A percentile compares a stretch with the other conserved stretches of the same genome.
These are phyloP conservation scores for Abrus pulchellus DNA, from an alignment of 306 rosid genomes.

Conservation along the genomic window DNA sequence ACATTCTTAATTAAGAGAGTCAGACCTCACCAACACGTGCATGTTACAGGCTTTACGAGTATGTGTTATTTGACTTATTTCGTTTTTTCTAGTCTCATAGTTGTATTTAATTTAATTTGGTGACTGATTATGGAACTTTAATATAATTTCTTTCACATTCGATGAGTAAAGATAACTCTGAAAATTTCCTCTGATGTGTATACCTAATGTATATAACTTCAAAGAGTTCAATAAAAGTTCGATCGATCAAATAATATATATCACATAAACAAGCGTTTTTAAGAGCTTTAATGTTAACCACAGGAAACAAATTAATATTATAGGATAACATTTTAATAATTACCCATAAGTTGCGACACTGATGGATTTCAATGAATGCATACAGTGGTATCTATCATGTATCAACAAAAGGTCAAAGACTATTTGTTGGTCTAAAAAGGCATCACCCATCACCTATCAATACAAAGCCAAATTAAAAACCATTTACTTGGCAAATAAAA, in stretches of 20 bases:
- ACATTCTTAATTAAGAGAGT: too few relatives aligned
- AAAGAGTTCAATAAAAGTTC: background rate
- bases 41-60: background rate
- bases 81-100: too few relatives aligned
- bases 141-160: too few relatives aligned
- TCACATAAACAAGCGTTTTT: background rate
- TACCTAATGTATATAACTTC: background rate
- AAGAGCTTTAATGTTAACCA: background rate
- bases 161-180: background rate
- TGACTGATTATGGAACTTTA: too few relatives aligned
- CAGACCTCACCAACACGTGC: background rate
- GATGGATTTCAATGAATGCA: background rate
- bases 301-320: background rate
- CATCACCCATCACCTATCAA: background rate
- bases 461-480: slow-evolving; percentile 31
- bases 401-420: slow-evolving; percentile 32
- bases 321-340: background rate
- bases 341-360: background rate
- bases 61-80: too few relatives aligned
- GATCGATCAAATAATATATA: background rate
- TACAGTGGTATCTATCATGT: background rate
- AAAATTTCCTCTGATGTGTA: background rate
- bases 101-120: too few relatives aligned
- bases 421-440: slow-evolving; percentile 42
- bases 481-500: slow-evolving; percentile 35